phyloP scores from a whole-genome alignment of 441 rosid species.

The Melastoma candidum region DNA sequence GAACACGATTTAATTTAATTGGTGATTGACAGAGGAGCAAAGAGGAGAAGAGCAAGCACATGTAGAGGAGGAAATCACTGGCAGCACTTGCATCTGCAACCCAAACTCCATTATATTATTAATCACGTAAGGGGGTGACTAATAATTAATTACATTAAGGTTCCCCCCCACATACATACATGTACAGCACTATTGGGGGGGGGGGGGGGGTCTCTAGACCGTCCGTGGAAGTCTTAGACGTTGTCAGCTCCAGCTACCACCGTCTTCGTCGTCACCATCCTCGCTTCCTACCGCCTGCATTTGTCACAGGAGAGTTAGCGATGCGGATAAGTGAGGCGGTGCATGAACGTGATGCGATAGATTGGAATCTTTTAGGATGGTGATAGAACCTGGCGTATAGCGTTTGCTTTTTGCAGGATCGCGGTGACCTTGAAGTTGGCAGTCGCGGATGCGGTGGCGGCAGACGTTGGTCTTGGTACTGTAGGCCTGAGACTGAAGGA shows the following conservation, averaged over 20 bases:
- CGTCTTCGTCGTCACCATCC: slow-evolving; percentile 41
- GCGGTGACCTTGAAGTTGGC: slow-evolving; percentile 58
- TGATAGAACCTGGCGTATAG: slow-evolving; percentile 71
- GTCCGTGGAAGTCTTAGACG: too few species aligned
- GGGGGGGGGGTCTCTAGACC: too few species aligned
- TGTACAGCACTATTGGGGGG: too few species aligned
- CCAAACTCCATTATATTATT: too few species aligned
- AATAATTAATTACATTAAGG: too few species aligned
- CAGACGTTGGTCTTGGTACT: slow-evolving; percentile 25
- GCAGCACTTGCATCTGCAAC: too few species aligned
- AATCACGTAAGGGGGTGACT: too few species aligned
- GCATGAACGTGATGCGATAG: not conserved
- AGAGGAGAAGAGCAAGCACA: too few species aligned
- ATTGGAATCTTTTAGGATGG: not conserved
- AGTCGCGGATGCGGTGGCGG: slow-evolving; percentile 22
- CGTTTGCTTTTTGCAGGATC: slow-evolving; percentile 81
- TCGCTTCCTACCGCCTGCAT: slow-evolving; percentile 71
- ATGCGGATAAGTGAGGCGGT: not conserved
- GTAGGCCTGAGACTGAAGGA: slow-evolving; percentile 62
- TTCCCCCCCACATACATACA: too few species aligned
- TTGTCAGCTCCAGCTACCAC: slow-evolving; percentile 66
- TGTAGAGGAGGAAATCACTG: too few species aligned
- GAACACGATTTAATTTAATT: too few species aligned
- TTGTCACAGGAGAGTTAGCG: not conserved
- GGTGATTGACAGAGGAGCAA: too few species aligned